These are phyloP conservation scores for Mycosphaerella sp. DNA, from an alignment of 2,329 filamentous ascomycete species.

Conservation along the genomic window DNA sequence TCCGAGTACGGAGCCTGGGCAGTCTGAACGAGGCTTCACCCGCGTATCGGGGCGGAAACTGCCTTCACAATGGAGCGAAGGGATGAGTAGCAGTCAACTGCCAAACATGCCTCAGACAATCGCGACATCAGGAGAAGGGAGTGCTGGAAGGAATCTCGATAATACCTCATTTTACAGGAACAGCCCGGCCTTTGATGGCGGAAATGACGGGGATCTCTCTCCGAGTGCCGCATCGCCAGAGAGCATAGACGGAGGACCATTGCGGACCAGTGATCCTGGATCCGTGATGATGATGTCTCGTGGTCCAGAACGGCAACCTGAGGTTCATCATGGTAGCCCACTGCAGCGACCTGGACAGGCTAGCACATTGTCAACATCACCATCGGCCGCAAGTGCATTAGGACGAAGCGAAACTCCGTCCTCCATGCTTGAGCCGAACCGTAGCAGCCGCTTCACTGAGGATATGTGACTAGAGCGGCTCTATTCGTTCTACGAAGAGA, in stretches of 20 bases:
- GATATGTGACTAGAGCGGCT: constrained; percentile 22
- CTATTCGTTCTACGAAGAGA: constrained; percentile 5
- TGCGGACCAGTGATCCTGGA: constrained; percentile 6
- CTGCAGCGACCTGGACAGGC: constrained; percentile 17
- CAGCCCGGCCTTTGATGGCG: constrained; percentile 39
- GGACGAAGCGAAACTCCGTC: constrained; percentile 19
- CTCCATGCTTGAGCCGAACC: constrained; percentile 14
- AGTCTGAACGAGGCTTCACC: constrained; percentile 41
- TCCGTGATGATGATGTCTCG: constrained; percentile 27
- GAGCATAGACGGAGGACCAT: constrained; percentile 8
- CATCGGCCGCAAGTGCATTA: constrained; percentile 10
- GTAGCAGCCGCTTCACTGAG: constrained; percentile 25
- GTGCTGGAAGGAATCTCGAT: constrained; percentile 20
- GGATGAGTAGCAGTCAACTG: constrained; percentile 36
- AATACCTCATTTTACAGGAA: constrained; percentile 42
- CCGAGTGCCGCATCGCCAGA: constrained; percentile 14
- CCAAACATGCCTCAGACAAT: constrained; percentile 19
- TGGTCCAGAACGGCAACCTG: constrained; percentile 31
- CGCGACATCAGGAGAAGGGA: not conserved
- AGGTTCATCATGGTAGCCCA: constrained; percentile 30
- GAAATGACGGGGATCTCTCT: constrained; percentile 25
- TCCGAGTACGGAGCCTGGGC: constrained; percentile 21
- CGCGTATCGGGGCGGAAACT: constrained; percentile 45
- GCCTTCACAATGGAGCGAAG: constrained; percentile 44
- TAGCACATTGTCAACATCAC: constrained; percentile 15